Base-by-base conservation (phyloP, 257 asterid genomes). In the Solanum habrochaites region DNA sequence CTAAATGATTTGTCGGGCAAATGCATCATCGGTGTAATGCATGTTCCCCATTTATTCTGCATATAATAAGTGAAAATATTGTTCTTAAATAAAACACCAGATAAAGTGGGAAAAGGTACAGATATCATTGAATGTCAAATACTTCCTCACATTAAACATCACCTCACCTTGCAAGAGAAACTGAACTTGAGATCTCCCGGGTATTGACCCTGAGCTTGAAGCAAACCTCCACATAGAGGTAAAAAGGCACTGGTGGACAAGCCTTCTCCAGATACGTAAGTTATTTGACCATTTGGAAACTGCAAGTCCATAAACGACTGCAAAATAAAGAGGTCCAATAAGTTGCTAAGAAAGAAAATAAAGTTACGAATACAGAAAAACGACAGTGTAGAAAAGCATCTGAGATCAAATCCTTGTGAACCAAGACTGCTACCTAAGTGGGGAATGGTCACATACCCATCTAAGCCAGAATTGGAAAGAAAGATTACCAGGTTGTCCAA, bases 241-340 rank as follows among this genome's bases (percentile, higher is more conserved):
- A 96, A 85, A 90, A 93, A 97, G 6, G 98, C 98, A 91, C 98
- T 96, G 81, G 98, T 93, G 23, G 99, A 96, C 42, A 97, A 37
- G 69, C 99, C 99, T 91, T 97, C 99, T 39, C 99, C 99, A 87
- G 99, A 90, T 70, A 96, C 92, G 88, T 94, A 96, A 6, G 99
- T 97, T 70, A 97, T 88, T 90, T 97, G 99, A 67, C 99, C 99
- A 88, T 97, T 96, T 39, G 99, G 99, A 85, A 97, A 97, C 92
- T 97, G 99, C 90, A 97, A 86, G 91, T 97, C 99, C 99, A 97
- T 94, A 89, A 97, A 97, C 67, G 99, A 97, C 99, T 97, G 91
- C 89, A 49, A 86, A 58, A 85, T 47, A 82, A 83, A 83, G 71
- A 52, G 32, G 86, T 35, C 20, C 18, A 78, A 77, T 18, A 29